Evolutionary conservation across 257 asterid species (phyloP), one percentile per base, ranked within the genome.

Genomic region (Petunia secreta): DNA sequence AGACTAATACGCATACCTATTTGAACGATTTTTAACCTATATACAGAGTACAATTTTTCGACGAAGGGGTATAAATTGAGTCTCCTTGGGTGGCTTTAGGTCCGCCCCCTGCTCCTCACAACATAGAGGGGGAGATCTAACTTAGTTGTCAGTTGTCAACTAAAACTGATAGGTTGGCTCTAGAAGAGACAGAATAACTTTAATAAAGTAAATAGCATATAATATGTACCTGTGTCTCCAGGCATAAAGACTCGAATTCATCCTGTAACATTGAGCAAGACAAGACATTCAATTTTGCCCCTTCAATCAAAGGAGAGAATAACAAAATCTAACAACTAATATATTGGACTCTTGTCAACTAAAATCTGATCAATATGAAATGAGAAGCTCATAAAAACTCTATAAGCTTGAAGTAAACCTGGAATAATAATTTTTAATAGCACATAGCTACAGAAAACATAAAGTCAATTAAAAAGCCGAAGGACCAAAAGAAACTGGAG

Each of bases 171-270:
- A 57, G 5, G 36, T 57, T 14, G 34, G 63, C 63, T 57, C 63
- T 57, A 4, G 60, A 55, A 55, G 60, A 25, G 25, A 25, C 46
- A 9, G 41, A 81, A 37, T 63, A 67, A 46, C 53, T 25, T 38
- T 52, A 11, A 52, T 39, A 5, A 71, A 25, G 6, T 59, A 57
- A 69, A 41, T 57, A 80, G 59, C 54, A 58, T 54, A 38, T 58
- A 44, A 50, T 73, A 73, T 50, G 34, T 84, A 92, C 97, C 97
- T 91, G 90, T 55, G 91, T 81, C 86, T 87, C 90, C n/a, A 83
- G 69, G 50, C 91, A 82, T 79, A 86, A 44, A 1, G 93, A 84
- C 83, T 89, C 91, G 40, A 91, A 83, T 44, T 86, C 86, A 81
- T 91, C 94, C 97, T 93, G 97, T 89, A 81, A 73, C 37, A 80